Conservation (phyloP, 1,139 yeast genomes). For the Candida sojae region DNA sequence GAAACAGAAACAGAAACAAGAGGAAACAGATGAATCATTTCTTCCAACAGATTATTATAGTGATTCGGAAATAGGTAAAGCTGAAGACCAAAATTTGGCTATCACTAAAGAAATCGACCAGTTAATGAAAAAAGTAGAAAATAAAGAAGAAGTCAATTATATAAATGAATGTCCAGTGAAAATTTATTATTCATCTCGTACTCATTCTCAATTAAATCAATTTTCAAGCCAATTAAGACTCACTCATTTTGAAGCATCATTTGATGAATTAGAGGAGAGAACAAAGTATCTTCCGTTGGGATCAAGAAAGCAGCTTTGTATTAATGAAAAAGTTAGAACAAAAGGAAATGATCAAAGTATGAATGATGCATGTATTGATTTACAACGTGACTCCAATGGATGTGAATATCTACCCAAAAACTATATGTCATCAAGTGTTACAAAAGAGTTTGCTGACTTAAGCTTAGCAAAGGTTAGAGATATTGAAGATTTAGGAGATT, state of each 20-base stretch:
- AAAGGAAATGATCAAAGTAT: slow-evolving; percentile 54
- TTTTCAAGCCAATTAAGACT: slow-evolving; percentile 72
- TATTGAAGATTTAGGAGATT: slow-evolving; percentile 71
- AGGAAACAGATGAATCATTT: slow-evolving; percentile 15
- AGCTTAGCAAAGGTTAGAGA: slow-evolving; percentile 68
- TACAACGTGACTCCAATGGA: slow-evolving; percentile 49
- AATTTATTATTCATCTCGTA: slow-evolving; percentile 73
- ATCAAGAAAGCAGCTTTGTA: slow-evolving; percentile 84
- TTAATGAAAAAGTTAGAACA: slow-evolving; percentile 60
- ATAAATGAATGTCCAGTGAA: slow-evolving; percentile 46
- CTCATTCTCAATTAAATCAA: slow-evolving; percentile 88
- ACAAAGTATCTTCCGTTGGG: slow-evolving; percentile 70
- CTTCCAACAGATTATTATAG: slow-evolving; percentile 45
- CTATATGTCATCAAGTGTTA: slow-evolving; percentile 28
- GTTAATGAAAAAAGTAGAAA: slow-evolving; percentile 41
- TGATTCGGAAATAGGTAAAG: slow-evolving; percentile 25
- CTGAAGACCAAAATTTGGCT: slow-evolving; percentile 21
- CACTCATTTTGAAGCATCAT: slow-evolving; percentile 66
- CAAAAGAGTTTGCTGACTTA: slow-evolving; percentile 57
- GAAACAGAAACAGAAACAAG: slow-evolving; percentile 2
- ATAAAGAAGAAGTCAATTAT: slow-evolving; percentile 16
- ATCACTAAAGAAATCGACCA: slow-evolving; percentile 46
- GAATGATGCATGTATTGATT: slow-evolving; percentile 81
- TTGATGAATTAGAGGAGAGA: slow-evolving; percentile 39
- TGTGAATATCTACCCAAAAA: slow-evolving; percentile 56